Evolutionary conservation across 805 yeast species (phyloP).

Genomic region (Saturnispora saitoi): DNA sequence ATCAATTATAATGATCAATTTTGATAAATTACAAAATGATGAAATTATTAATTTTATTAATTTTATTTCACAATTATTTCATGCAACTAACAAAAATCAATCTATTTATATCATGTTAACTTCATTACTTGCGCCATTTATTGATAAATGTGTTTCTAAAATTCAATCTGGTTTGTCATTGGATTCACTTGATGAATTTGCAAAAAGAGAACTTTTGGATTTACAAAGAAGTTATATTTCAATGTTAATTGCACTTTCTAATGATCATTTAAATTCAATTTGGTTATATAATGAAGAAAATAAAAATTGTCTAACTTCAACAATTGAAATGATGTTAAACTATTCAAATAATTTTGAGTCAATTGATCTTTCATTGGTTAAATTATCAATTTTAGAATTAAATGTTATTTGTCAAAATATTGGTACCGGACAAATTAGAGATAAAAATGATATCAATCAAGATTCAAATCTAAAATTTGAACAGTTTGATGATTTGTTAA

Average conservation of each 20-base stretch:
- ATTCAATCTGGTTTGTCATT: conserved; percentile 16
- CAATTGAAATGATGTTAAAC: conserved; percentile 55
- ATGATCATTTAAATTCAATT: conserved; percentile 73
- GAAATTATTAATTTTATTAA: conserved; percentile 78
- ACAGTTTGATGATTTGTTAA: conserved; percentile 62
- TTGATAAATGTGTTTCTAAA: conserved; percentile 47
- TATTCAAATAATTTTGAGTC: conserved; percentile 46
- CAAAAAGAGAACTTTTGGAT: conserved; percentile 48
- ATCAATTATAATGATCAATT: conserved; percentile 49
- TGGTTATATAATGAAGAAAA: conserved; percentile 58
- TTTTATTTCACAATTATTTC: conserved; percentile 82
- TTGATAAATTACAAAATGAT: conserved; percentile 45
- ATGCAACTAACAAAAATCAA: conserved; percentile 45
- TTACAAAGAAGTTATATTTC: conserved; percentile 65
- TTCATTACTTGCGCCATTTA: conserved; percentile 65
- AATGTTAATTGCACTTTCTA: conserved; percentile 58
- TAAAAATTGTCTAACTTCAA: conserved; percentile 46
- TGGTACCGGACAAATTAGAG: conserved; percentile 62
- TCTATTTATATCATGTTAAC: conserved; percentile 66
- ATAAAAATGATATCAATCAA: conserved; percentile 46
- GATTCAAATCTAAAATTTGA: conserved; percentile 41
- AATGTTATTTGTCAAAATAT: conserved; percentile 53
- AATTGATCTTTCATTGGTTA: conserved; percentile 59
- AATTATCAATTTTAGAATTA: conserved; percentile 60
- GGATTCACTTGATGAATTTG: conserved; percentile 26